Conservation (phyloP, 1,284 basidiomycete genomes). For the Phlebopus sp. region DNA sequence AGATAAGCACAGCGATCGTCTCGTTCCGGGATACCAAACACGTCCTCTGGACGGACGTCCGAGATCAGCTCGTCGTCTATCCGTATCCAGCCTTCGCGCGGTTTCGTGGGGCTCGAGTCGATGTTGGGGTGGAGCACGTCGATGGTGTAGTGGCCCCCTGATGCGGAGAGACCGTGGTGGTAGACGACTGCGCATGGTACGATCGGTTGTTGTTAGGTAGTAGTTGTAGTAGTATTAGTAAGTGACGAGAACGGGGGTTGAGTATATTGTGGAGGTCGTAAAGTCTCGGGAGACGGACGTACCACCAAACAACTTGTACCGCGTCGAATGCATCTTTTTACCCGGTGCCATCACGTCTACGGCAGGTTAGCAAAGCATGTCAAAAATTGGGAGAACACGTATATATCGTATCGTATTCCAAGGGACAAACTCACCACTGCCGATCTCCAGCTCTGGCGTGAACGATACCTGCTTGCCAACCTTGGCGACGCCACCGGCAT, state of each 20-base stretch:
- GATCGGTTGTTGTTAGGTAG: not conserved
- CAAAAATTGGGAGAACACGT: too few relatives aligned
- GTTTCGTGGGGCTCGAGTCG: constrained; percentile 38
- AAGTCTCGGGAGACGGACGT: constrained; percentile 29
- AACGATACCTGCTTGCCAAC: constrained; percentile 82
- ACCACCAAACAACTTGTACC: constrained; percentile 90
- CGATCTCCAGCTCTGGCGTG: constrained; percentile 75
- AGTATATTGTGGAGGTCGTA: too few relatives aligned
- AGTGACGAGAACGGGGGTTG: too few relatives aligned
- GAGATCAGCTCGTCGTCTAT: constrained; percentile 92
- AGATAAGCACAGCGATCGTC: constrained; percentile 84
- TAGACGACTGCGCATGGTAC: constrained; percentile 67
- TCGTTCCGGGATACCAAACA: constrained; percentile 59
- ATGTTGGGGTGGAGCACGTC: constrained; percentile 83
- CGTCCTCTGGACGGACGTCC: constrained; percentile 74
- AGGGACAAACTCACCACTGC: constrained; percentile 58
- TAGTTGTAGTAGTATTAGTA: too few relatives aligned
- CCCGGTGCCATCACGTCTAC: constrained; percentile 67
- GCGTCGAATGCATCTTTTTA: constrained; percentile 49
- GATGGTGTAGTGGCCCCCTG: constrained; percentile 95
- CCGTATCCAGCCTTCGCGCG: constrained; percentile 78
- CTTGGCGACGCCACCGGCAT: constrained; percentile 80
- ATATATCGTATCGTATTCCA: too few relatives aligned
- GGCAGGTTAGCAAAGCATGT: too few relatives aligned
- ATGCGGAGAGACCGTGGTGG: constrained; percentile 90